These are phyloP conservation scores for Solanum ahanhuiri DNA, from an alignment of 257 asterid genomes.

Conservation along the genomic window DNA sequence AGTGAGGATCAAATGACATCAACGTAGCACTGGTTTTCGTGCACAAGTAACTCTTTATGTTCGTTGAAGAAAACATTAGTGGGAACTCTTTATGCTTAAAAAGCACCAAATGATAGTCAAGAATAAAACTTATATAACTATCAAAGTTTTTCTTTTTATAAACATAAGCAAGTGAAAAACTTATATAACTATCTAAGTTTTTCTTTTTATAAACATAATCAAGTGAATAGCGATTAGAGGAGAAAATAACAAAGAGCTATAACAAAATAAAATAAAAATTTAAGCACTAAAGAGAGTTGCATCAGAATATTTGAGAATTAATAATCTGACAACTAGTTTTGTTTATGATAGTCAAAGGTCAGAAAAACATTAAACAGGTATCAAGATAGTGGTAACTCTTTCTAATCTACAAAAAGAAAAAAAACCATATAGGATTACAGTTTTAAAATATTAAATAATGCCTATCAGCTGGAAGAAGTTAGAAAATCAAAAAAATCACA, in stretches of 20 bases:
- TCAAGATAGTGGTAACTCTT: neutral
- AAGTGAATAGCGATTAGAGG: neutral
- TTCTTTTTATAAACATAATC: too few species aligned
- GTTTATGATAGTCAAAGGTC: neutral
- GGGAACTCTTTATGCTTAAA: neutral
- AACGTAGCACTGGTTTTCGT: neutral
- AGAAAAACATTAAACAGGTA: neutral
- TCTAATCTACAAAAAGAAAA: neutral
- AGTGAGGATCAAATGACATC: neutral
- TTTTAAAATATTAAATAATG: neutral
- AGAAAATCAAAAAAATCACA: neutral
- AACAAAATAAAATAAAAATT: neutral
- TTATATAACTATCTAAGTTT: too few species aligned
- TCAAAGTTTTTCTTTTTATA: neutral
- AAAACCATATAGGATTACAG: neutral
- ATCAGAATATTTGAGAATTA: neutral
- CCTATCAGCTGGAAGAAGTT: neutral
- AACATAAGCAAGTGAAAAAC: neutral
- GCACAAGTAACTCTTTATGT: neutral
- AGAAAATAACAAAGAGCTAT: neutral
- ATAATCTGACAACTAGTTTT: neutral
- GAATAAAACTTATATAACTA: neutral
- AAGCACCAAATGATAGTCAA: neutral
- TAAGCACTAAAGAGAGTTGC: neutral
- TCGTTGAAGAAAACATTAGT: neutral